phyloP scores from a whole-genome alignment of 495 filamentous ascomycete genomes.

The Aspergillus bertholletiae region DNA sequence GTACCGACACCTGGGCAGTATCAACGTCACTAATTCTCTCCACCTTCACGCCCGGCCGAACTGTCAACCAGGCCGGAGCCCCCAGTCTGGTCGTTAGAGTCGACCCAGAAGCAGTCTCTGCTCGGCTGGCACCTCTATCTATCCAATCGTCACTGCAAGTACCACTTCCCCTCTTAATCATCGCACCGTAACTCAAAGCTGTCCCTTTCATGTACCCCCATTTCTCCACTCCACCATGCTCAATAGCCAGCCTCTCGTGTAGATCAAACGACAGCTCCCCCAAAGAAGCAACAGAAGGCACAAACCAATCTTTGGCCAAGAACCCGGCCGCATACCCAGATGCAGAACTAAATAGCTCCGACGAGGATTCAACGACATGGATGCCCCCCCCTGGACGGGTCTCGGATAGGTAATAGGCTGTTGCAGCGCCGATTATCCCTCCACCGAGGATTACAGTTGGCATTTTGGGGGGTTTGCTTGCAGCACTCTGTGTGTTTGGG shows the following conservation, averaged over 20 bases:
- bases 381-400: slow-evolving; percentile 49
- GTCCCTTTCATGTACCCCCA: slow-evolving; percentile 70
- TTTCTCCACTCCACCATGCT: slow-evolving; percentile 52
- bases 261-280: slow-evolving; percentile 67
- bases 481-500: no score
- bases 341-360: slow-evolving; percentile 64
- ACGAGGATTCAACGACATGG: slow-evolving; percentile 65
- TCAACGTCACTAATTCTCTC: slow-evolving; percentile 62
- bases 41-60: slow-evolving; percentile 43
- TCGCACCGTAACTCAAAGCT: slow-evolving; percentile 48
- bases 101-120: slow-evolving; percentile 45
- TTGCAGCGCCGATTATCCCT: slow-evolving; percentile 77
- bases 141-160: slow-evolving; percentile 60
- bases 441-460: slow-evolving; percentile 70
- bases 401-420: slow-evolving; percentile 66
- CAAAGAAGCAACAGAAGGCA: slow-evolving; percentile 47
- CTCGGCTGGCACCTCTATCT: slow-evolving; percentile 57
- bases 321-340: slow-evolving; percentile 75
- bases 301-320: slow-evolving; percentile 71
- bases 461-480: slow-evolving; percentile 23
- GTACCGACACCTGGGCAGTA: slow-evolving; percentile 59
- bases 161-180: slow-evolving; percentile 26
- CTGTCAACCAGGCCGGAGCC: slow-evolving; percentile 57
- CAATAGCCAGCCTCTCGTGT: slow-evolving; percentile 59
- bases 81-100: slow-evolving; percentile 2